Evolutionary conservation across 331 rosid species (phyloP), one percentile per base, ranked within the genome.

Genomic region (Cucumis variabilis): DNA sequence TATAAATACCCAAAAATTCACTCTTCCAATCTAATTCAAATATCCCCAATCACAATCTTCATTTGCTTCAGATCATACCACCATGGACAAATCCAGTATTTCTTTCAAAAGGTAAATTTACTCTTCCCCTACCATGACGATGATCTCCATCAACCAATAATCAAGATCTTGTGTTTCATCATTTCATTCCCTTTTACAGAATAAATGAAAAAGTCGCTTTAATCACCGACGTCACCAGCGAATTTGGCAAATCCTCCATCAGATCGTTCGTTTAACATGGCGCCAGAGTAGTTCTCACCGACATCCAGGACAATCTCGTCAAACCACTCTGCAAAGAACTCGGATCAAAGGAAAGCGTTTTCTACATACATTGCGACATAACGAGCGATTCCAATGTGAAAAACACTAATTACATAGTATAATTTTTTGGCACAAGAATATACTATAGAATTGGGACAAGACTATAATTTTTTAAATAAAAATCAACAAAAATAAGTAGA

Each of bases 181-280:
- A 2, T 19, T 60, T 62, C 25, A 62, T 20, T 58, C 63, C 63
- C 1, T 58, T 28, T 81, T 80, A 72, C 81, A 92, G 94, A 80
- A 86, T 92, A 28, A 83, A 68, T 33, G 92, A 90, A 5, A 92
- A 93, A 85, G 96, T 93, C 13, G 96, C 96, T 30, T 28, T 93
- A n/a, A 92, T 93, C 46, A 92, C 96, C 1, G 96, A 93, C 7
- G 93, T 90, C 2, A 93, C 94, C 11, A 92, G 96, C 19, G 96
- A 93, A 28, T 89, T 93, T 1, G 94, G 96, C 4, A 91, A 90
- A 27, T 83, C 89, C 82, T 86, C 96, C 12, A 91, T 87, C 6
- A 86, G 79, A 68, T 74, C 92, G 19, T 93, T 91, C 83, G 87
- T 76, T 17, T 44, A 65, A 20, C 90, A 93, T 9, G 94, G 96